Evolutionary conservation across 176 grass and related monocot species (phyloP), one percentile per base, ranked within the genome.

Genomic region (Ananas comosus): DNA sequence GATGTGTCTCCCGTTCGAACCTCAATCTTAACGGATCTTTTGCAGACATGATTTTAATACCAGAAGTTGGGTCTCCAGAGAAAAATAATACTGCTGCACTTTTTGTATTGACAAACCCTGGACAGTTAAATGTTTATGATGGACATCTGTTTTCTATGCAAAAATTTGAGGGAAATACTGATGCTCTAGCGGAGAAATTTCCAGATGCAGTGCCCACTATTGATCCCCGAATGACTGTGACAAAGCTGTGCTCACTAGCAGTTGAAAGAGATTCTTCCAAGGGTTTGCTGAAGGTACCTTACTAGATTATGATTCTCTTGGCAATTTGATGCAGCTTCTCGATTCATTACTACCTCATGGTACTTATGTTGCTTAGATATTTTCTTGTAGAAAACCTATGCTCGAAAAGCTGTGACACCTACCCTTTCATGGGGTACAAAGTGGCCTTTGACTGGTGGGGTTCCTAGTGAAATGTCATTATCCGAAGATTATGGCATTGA

Each of bases 11-110:
- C 1, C 83, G 86, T 54, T 70, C 83, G 72, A 86, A 96, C 53
- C 86, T 96, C 75, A 84, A 63, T 22, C 86, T 96, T 82, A 85
- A 89, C 68, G 92, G 92, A 76, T 91, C 88, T 33, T 96, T 96
- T 79, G 92, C 92, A 78, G 92, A 96, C 87, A 96, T 96, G 92
- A 96, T 96, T 76, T 74, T 96, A 67, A 79, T 92, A 82, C 83
- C 92, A 64, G 83, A 91, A 83, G 70, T 69, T 56, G 81, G 74
- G 63, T 66, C 80, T 70, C 68, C 71, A 63, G 79, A 87, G 70
- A 92, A 86, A 81, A 82, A 51, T 68, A 71, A 28, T 75, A 82
- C 83, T 72, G 79, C 79, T 73, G 92, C 92, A 78, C 70, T 96
- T 81, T 89, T 91, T 75, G 68, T 96, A 70, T 74, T 96, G 77